Base-by-base conservation (phyloP, 305 asterid genomes). In the Plantago coronopus region DNA sequence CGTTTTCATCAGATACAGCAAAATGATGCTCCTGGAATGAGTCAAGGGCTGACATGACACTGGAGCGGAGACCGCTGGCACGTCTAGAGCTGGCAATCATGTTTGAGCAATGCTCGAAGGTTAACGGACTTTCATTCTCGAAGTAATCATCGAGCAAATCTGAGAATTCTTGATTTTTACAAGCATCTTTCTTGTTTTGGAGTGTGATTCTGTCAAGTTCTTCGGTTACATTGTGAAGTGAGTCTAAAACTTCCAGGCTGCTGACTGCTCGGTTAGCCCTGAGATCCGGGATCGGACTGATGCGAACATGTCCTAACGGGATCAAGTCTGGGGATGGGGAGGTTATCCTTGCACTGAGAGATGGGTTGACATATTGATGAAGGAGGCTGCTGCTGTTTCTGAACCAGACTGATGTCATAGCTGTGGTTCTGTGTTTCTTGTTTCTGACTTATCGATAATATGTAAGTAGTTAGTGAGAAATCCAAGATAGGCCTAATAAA, bases 101-200 rank as follows among this genome's bases (percentile, higher is more conserved):
- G 14, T 86, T 69, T 16, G 85, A 62, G 75, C 95, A 87, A 62
- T 87, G 85, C 72, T 87, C 91, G 54, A 87, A 58, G 69, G 86
- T 89, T 50, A 76, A 69, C 9, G 80, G 83, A 59, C 96, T 89
- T 74, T 0, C 7, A 6, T 70, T 83, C 14, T 76, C 79, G 69
- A 89, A 86, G 73, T 84, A 87, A 61, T 87, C 96, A 55, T 89
- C 79, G 57, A 90, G 96, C 54, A 90, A 80, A 70, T 79, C 87
- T 44, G 78, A 85, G 2, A 90, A 51, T 18, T 87, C 86, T 1
- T 63, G 73, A 43, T 82, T 78, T 29, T 87, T 83, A 96, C 90
- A 90, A 16, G 85, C 65, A 56, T 87, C 97, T 46, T 66, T 73
- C 49, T 85, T 80, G 72, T 79, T 77, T 54, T 77, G 66, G 25